Percentiles rank a stretch among this genome's conserved stretches.
Conservation (phyloP, 371 early-diverging fungal genomes). For the Lichtheimia corymbifera region DNA sequence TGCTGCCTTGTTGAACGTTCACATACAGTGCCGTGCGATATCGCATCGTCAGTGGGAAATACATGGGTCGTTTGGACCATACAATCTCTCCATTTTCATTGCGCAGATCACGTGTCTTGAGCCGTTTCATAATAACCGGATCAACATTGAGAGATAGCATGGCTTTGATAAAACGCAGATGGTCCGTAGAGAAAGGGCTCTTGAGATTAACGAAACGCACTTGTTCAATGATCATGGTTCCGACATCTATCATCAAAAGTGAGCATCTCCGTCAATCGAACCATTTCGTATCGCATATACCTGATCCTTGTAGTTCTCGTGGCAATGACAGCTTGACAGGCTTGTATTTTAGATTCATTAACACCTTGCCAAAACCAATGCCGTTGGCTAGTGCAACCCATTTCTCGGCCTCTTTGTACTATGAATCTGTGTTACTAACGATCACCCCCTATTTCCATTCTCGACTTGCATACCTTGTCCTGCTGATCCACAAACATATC, state of each 20-base stretch:
- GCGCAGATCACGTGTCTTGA: conserved; percentile 13
- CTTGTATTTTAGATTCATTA: conserved; percentile 28
- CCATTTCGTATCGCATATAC: too few species aligned
- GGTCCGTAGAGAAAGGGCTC: conserved; percentile 12
- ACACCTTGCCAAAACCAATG: conserved; percentile 36
- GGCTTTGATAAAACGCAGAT: conserved; percentile 17
- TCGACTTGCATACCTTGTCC: conserved; percentile 20
- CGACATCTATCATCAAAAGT: conserved; percentile 22
- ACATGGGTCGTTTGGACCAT: conserved; percentile 24
- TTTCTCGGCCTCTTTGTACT: conserved; percentile 28
- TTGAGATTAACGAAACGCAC: conserved; percentile 17
- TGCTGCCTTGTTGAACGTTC: conserved; percentile 21
- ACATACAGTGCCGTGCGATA: conserved; percentile 33
- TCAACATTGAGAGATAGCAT: conserved; percentile 28
- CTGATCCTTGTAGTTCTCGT: conserved; percentile 21
- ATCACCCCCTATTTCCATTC: background rate
- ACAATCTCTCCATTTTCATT: background rate
- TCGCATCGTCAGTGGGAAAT: conserved; percentile 36
- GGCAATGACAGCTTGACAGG: conserved; percentile 33
- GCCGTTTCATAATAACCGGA: conserved; percentile 23
- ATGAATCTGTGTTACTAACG: background rate
- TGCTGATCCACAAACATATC: conserved; percentile 23
- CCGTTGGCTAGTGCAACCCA: conserved; percentile 34
- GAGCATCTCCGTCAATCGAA: too few species aligned
- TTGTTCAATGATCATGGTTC: conserved; percentile 30